Evolutionary conservation across 192 early-diverging fungal genomes (phyloP), one percentile per base, ranked within the genome.

Genomic region (Podila epigama): DNA sequence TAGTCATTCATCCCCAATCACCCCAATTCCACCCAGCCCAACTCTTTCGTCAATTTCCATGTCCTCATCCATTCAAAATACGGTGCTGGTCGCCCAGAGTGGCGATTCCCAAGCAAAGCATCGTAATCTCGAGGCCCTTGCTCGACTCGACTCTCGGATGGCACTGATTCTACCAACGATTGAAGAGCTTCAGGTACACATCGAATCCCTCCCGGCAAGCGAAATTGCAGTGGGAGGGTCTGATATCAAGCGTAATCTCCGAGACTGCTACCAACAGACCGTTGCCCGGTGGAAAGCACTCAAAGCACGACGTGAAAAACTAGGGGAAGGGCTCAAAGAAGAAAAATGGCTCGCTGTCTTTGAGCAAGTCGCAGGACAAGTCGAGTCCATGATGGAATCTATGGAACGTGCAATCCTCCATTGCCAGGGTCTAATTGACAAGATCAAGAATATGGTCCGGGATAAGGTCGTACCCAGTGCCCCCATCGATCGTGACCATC

Each of bases 371-470:
- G 79, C 85, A 13, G 72, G 80, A 32, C 84, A 88, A 39, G 83
- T 84, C 13, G 81, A 81, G 53, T 75, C 64, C 28, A 86, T 88
- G 85, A 86, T 88, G 71, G 85, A 85, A 33, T 79, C 78, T 7
- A 54, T 86, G 34, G 87, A 86, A 28, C 71, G 84, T 18, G 83
- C 82, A 1, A 79, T 86, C 25, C 59, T 57, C 12, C 85, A 88
- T 40, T 88, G 87, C 62, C 63, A 81, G 13, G 80, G 77, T 5
- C 69, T 79, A 18, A 62, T 77, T 11, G 73, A 77, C 32, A 66
- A 77, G 51, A 77, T 77, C 61, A 68, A 59, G 32, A 28, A 13
- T 29, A 77, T 77, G 73, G 73, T 77, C 18, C 60, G 41, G 37
- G 66, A 77, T 2, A 60, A 64, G 51, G 66, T 68, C 25, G 33